phyloP scores from a whole-genome alignment of 2,329 filamentous ascomycete species.

The Aspergillus sp. region DNA sequence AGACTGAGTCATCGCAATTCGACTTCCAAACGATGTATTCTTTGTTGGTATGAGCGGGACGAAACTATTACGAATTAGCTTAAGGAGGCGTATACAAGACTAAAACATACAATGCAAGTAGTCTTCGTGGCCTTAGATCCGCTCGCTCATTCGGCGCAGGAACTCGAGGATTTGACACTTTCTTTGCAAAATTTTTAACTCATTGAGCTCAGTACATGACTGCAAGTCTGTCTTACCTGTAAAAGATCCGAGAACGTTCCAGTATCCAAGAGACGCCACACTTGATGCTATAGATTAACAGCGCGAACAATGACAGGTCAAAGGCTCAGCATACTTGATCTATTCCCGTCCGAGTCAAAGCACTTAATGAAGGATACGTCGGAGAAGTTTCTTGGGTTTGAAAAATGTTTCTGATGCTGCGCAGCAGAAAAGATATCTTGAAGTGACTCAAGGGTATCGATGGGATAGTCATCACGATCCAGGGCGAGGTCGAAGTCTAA shows the following conservation, averaged over 20 bases:
- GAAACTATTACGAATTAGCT: conserved; percentile 9
- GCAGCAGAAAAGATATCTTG: conserved; percentile 20
- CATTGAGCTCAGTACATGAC: not conserved
- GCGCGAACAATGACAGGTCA: not conserved
- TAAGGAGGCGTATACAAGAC: not conserved
- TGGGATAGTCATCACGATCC: conserved; percentile 9
- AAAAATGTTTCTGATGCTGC: conserved; percentile 14
- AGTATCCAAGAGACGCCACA: not conserved
- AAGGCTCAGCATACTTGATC: not conserved
- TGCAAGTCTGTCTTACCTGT: not conserved
- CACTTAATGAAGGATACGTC: conserved; percentile 11
- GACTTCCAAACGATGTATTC: conserved; percentile 13
- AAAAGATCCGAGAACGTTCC: not conserved
- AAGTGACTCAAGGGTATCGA: conserved; percentile 14
- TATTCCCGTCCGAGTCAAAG: not conserved
- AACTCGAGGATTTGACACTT: not conserved
- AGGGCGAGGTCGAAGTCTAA: conserved; percentile 15
- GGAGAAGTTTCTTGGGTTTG: conserved; percentile 15
- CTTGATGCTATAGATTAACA: not conserved
- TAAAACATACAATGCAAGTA: conserved; percentile 13
- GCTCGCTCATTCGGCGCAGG: not conserved
- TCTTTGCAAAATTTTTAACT: not conserved
- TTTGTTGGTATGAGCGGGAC: conserved; percentile 14
- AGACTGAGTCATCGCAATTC: conserved; percentile 9
- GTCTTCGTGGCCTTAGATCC: not conserved